Conservation (phyloP, 1,284 basidiomycete species). For the Trametes pubescens region DNA sequence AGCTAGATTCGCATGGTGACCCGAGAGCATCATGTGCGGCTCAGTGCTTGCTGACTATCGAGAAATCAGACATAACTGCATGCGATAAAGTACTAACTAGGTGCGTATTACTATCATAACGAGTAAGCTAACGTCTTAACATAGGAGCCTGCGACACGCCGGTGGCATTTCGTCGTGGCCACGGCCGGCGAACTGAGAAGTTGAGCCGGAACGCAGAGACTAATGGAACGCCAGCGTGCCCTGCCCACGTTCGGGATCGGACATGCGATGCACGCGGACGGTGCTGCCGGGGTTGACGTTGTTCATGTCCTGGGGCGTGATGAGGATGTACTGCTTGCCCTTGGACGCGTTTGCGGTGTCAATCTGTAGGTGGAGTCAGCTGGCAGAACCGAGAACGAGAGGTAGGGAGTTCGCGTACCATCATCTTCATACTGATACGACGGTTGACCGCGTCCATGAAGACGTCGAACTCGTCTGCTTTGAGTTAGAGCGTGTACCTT, state of each 20-base stretch:
- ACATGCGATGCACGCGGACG: conserved; percentile 81
- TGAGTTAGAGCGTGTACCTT: conserved; percentile 9
- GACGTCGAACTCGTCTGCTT: conserved; percentile 91
- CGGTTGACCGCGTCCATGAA: conserved; percentile 97
- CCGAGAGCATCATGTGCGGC: no score
- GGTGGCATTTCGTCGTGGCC: neutral
- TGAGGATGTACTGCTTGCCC: conserved; percentile 91
- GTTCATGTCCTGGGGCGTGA: conserved; percentile 89
- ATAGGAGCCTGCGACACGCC: neutral
- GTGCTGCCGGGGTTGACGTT: conserved; percentile 66
- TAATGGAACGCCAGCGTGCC: conserved; percentile 55
- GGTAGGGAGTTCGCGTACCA: conserved; percentile 58
- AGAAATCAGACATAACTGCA: neutral
- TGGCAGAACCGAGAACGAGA: neutral
- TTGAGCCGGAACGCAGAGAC: neutral
- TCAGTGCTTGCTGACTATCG: no score
- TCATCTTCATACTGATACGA: conserved; percentile 90
- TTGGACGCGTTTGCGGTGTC: conserved; percentile 86
- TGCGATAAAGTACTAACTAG: neutral
- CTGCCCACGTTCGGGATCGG: conserved; percentile 78
- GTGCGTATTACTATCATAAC: neutral
- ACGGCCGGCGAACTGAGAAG: neutral
- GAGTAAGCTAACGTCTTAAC: neutral
- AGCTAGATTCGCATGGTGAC: no score
- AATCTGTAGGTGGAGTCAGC: conserved; percentile 56